These are phyloP conservation scores for Verticillium dahliae DNA, from an alignment of 2,329 filamentous ascomycete species.

Conservation along the genomic window DNA sequence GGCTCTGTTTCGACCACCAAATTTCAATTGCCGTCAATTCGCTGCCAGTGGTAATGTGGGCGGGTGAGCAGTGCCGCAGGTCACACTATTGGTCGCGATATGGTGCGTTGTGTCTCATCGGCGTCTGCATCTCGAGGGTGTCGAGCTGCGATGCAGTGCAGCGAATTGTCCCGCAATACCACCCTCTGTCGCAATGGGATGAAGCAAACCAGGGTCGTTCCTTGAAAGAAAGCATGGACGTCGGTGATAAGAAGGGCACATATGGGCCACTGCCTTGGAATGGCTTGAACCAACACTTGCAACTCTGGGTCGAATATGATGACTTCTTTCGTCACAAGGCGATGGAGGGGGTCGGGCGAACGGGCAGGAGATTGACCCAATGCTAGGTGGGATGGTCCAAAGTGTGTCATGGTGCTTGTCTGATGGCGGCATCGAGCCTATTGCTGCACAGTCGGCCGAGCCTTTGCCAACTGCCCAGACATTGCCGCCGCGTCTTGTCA, in stretches of 20 bases:
- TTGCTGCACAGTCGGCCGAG: background rate
- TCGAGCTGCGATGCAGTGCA: background rate
- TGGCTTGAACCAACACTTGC: background rate
- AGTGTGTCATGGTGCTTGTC: background rate
- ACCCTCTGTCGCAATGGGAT: background rate
- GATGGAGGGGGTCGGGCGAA: background rate
- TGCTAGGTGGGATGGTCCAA: too few relatives aligned
- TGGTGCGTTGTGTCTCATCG: background rate
- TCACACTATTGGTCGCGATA: background rate
- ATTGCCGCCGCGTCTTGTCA: background rate
- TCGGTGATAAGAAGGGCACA: background rate
- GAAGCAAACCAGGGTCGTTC: background rate
- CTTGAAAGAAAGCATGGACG: background rate
- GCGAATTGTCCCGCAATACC: background rate
- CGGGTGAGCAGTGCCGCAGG: background rate
- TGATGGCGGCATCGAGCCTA: background rate
- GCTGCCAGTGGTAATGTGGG: background rate
- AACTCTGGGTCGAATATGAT: background rate
- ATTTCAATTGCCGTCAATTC: background rate
- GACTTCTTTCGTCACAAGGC: background rate
- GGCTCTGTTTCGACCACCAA: background rate
- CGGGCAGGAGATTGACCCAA: too few relatives aligned
- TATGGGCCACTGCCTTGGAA: background rate
- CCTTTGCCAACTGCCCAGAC: background rate
- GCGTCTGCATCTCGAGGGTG: background rate